Conservation (phyloP, 345 rosid genomes). For the Boechera divaricarpa region DNA sequence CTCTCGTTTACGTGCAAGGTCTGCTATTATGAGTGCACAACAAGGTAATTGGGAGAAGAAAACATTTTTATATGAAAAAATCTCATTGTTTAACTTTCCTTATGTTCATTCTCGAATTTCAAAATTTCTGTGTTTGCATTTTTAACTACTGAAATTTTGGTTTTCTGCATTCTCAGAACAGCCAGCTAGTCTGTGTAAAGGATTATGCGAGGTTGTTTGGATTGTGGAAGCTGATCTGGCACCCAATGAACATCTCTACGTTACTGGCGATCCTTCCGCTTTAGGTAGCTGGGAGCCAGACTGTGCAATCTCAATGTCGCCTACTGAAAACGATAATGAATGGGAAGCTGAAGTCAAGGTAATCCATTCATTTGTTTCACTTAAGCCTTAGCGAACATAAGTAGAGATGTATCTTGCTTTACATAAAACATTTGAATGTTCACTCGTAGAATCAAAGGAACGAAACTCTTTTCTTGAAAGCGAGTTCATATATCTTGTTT, state of each 20-base stretch:
- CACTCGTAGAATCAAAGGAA: not conserved
- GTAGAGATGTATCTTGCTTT: slow-evolving; percentile 23
- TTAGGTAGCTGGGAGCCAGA: slow-evolving; percentile 90
- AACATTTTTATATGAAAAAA: not conserved
- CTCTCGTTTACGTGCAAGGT: slow-evolving; percentile 45
- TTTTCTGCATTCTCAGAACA: slow-evolving; percentile 58
- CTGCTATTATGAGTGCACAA: slow-evolving; percentile 51
- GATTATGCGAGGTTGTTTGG: slow-evolving; percentile 74
- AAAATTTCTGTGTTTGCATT: not conserved
- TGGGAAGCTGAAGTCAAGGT: slow-evolving; percentile 92
- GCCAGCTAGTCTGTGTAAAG: slow-evolving; percentile 48
- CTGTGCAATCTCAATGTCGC: slow-evolving; percentile 71
- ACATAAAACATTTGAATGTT: not conserved
- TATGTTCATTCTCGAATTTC: not conserved
- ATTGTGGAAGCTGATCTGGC: slow-evolving; percentile 75
- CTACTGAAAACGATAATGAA: slow-evolving; percentile 55
- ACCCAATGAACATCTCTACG: slow-evolving; percentile 63
- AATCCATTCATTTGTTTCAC: slow-evolving; percentile 34
- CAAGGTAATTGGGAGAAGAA: slow-evolving; percentile 53
- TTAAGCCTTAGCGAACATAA: slow-evolving; percentile 10
- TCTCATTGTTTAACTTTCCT: not conserved
- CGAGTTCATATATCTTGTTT: slow-evolving; percentile 2
- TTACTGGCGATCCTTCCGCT: slow-evolving; percentile 76
- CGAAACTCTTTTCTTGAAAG: slow-evolving; percentile 16
- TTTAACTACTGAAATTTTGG: slow-evolving; percentile 19